phyloP scores from a whole-genome alignment of 192 early-diverging fungal species.

The Rhizoclosmatium sp. region DNA sequence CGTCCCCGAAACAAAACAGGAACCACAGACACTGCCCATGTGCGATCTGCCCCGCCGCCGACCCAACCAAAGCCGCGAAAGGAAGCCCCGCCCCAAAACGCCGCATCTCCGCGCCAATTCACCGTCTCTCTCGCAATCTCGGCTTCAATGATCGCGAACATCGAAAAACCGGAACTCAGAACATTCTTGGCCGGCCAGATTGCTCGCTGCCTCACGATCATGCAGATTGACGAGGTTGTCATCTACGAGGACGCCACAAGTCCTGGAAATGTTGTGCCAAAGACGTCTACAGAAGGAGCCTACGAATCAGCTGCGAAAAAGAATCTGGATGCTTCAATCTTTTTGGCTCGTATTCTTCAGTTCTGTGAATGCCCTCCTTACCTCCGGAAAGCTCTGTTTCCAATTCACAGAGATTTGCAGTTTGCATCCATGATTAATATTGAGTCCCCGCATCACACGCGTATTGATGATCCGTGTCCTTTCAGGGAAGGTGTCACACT shows the following conservation, averaged over 20 bases:
- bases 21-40: background rate
- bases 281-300: conserved; percentile 28
- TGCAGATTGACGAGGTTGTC: conserved; percentile 73
- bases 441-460: conserved; percentile 73
- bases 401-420: conserved; percentile 70
- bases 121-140: conserved; percentile 74
- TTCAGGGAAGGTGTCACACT: conserved; percentile 72
- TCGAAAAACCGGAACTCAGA: conserved; percentile 68
- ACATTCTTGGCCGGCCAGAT: conserved; percentile 79
- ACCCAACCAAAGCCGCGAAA: background rate
- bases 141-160: conserved; percentile 68
- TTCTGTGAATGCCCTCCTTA: conserved; percentile 78
- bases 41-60: background rate
- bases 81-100: background rate
- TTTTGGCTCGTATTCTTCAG: conserved; percentile 71
- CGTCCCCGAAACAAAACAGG: background rate
- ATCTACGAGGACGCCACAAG: conserved; percentile 65
- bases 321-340: conserved; percentile 62
- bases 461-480: conserved; percentile 62
- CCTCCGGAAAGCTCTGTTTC: conserved; percentile 70
- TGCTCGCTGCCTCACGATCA: conserved; percentile 63
- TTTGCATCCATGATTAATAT: conserved; percentile 71
- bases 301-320: conserved; percentile 48
- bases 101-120: conserved; percentile 36
- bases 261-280: conserved; percentile 10